Conservation (phyloP, 345 rosid genomes). For the Acer saccharum region DNA sequence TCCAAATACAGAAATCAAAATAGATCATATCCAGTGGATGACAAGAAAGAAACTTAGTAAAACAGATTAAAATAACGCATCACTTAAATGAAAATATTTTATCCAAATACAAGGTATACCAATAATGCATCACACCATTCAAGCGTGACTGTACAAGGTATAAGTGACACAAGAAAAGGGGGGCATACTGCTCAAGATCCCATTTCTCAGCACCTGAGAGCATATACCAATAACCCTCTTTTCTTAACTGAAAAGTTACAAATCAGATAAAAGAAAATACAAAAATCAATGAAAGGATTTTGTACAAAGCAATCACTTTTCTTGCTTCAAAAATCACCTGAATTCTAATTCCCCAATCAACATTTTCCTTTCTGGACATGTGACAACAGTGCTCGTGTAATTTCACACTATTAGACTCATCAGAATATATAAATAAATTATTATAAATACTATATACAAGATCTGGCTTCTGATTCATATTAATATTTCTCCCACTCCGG, state of each 20-base stretch:
- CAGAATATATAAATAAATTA: neutral
- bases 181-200: neutral
- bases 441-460: neutral
- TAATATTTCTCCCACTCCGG: neutral
- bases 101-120: neutral
- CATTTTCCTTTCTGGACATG: neutral
- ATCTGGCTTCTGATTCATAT: neutral
- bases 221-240: neutral
- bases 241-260: neutral
- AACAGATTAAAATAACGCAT: neutral
- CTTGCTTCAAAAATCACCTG: neutral
- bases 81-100: neutral
- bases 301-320: too few relatives aligned
- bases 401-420: neutral
- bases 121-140: neutral
- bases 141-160: neutral
- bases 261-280: too few relatives aligned
- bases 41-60: neutral
- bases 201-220: neutral
- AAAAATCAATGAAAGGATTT: too few relatives aligned
- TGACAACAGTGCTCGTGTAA: neutral
- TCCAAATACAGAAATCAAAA: slow-evolving; percentile 10
- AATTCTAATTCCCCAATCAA: neutral
- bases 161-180: neutral
- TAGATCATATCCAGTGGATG: neutral